Base-by-base conservation (phyloP, 768 basidiomycete genomes). In the Termitomyces sp. region DNA sequence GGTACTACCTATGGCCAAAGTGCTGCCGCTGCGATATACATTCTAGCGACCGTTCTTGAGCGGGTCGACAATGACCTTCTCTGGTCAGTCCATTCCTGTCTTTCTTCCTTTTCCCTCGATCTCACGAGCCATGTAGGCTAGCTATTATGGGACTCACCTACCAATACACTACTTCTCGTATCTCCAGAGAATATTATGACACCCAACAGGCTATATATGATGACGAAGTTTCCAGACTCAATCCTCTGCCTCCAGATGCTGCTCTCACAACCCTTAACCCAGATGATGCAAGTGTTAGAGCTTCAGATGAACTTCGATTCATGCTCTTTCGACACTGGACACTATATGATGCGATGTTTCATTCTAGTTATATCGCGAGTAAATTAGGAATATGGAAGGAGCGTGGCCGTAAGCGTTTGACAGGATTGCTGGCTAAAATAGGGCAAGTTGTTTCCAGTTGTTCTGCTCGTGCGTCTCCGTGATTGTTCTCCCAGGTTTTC, bases 381-480 rank as follows among this genome's bases (percentile, higher is more conserved):
- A 94, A 93, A 71, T 81, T 99, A 59, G 95, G 94, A 3, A 92
- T 96, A 57, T 98, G 97, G 97, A 94, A 91, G 68, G 96, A 98
- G 70, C 83, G 86, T 56, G 97, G 97, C 22, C 81, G 91, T 61
- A 95, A 94, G 70, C 82, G 87, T 63, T 74, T 99, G 57, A 92
- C 89, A 1, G 97, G 96, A 8, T 76, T 99, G 52, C 76, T 99
- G 24, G 97, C 97, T 16, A 98, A 98, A 78, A 99, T 99, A 93
- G 97, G 97, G 95, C 98, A 70, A 62, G 80, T 74, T 50, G 24
- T n/a, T 42, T 57, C 42, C 15, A 11, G 27, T 53, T 59, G 58
- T 55, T 39, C 20, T 58, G 18, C 54, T 50, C 18, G 37, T 9
- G 34, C 46, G 37, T 16, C 50, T 54, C 24, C 24, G 49, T 49